phyloP scores from a whole-genome alignment of 2,329 filamentous ascomycete species.

The Leptographium radiaticola region DNA sequence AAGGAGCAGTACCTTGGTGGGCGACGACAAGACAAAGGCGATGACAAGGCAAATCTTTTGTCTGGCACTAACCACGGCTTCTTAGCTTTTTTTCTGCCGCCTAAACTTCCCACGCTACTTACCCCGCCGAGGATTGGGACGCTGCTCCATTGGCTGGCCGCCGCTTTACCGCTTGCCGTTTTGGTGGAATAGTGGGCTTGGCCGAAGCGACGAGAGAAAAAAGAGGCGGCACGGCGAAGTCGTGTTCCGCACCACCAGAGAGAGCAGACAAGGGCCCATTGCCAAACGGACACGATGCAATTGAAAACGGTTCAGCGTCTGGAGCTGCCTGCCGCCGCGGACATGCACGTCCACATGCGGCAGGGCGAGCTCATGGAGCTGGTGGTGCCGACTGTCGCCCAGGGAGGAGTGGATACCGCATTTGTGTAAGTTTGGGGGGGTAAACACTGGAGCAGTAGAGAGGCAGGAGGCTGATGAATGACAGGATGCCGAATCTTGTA shows the following conservation, averaged over 20 bases:
- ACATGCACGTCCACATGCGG: constrained; percentile 60
- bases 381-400: constrained; percentile 30
- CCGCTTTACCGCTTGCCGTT: constrained; percentile 5
- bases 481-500: constrained; percentile 35
- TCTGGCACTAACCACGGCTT: background rate
- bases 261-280: background rate
- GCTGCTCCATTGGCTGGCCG: background rate
- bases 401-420: constrained; percentile 15
- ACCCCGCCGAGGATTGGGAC: background rate
- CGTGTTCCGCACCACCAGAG: background rate
- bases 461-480: constrained; percentile 13
- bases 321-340: constrained; percentile 50
- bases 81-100: constrained; percentile 3
- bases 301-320: constrained; percentile 16
- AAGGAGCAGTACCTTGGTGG: too few species aligned
- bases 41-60: background rate
- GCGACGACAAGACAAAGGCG: too few species aligned
- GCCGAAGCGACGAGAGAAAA: background rate
- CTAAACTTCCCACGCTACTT: background rate
- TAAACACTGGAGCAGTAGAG: background rate
- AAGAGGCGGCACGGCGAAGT: background rate
- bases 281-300: constrained; percentile 16
- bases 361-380: constrained; percentile 52
- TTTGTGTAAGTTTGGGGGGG: constrained; percentile 8
- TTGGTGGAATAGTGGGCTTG: background rate